A percentile compares a stretch with the other conserved stretches of the same genome.
phyloP scores from a whole-genome alignment of 2,329 filamentous ascomycete species.

The Magnaporthiopsis incrustans region DNA sequence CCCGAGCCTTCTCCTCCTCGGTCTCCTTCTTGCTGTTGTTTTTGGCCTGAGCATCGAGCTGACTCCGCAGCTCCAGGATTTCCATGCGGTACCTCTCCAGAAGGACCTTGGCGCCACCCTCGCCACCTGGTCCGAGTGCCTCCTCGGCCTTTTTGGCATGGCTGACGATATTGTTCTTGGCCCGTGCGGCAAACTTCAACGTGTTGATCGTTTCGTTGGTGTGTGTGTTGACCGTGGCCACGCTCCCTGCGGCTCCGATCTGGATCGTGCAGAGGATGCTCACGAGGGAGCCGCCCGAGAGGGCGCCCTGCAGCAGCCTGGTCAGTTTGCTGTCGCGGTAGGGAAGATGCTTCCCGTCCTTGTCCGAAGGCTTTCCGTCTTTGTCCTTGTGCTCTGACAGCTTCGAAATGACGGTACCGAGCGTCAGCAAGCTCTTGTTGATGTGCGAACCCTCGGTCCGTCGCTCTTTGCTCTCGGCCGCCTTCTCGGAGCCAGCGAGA shows the following conservation, averaged over 20 bases:
- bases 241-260: conserved; percentile 67
- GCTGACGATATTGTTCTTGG: conserved; percentile 96
- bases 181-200: conserved; percentile 89
- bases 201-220: conserved; percentile 90
- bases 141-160: conserved; percentile 94
- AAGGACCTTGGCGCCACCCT: conserved; percentile 77
- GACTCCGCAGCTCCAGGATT: conserved; percentile 70
- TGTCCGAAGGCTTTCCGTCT: conserved; percentile 62
- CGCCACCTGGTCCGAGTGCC: conserved; percentile 69
- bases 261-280: conserved; percentile 97
- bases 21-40: conserved; percentile 52
- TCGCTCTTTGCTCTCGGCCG: conserved; percentile 89
- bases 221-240: conserved; percentile 64
- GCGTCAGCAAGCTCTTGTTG: conserved; percentile 92
- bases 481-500: conserved; percentile 90
- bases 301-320: conserved; percentile 78
- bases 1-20: conserved; percentile 53
- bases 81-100: conserved; percentile 92
- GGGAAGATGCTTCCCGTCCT: conserved; percentile 85
- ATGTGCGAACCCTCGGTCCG: conserved; percentile 94
- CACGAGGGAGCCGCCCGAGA: conserved; percentile 89
- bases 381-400: conserved; percentile 88
- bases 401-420: conserved; percentile 90
- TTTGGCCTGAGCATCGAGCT: conserved; percentile 78
- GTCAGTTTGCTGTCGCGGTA: conserved; percentile 98